A percentile compares a stretch with the other conserved stretches of the same genome.
Conservation (phyloP, 805 yeast species). For the Kuraishia piskuri region DNA sequence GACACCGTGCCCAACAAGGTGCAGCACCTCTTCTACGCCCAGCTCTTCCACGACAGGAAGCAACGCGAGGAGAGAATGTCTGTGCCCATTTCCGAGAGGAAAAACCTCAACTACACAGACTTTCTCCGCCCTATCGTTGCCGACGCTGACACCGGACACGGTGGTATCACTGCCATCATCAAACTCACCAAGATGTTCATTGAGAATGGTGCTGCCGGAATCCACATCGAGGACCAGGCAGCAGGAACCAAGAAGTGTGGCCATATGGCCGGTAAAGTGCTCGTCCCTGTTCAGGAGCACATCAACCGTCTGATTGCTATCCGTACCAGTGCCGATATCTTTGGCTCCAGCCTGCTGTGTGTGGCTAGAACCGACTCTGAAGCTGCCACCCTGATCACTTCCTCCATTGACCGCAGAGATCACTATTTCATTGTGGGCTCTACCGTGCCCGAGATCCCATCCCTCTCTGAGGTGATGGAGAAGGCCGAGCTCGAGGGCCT, state of each 20-base stretch:
- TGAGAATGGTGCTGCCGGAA: conserved; percentile 98
- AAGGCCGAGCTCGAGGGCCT: conserved; percentile 74
- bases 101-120: conserved; percentile 67
- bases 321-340: conserved; percentile 90
- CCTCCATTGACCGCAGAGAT: conserved; percentile 90
- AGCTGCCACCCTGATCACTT: conserved; percentile 91
- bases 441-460: conserved; percentile 74
- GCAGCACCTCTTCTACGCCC: conserved; percentile 94
- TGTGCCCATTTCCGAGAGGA: conserved; percentile 54
- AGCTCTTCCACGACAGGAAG: conserved; percentile 93
- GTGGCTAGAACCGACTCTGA: conserved; percentile 97
- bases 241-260: conserved; percentile 99
- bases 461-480: conserved; percentile 69
- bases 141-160: conserved; percentile 98
- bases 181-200: conserved; percentile 93
- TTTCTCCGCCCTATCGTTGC: conserved; percentile 92
- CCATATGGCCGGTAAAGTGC: conserved; percentile 97
- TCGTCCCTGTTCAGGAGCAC: conserved; percentile 96
- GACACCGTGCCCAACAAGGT: conserved; percentile 98
- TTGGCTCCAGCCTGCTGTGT: conserved; percentile 76
- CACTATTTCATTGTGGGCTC: conserved; percentile 88
- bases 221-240: conserved; percentile 98
- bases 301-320: conserved; percentile 90
- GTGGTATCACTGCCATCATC: conserved; percentile 94
- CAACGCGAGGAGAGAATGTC: conserved; percentile 80